Evolutionary conservation across 129 eudicot genomes (phyloP), one percentile per base, ranked within the genome.

Genomic region (Lactuca saligna): DNA sequence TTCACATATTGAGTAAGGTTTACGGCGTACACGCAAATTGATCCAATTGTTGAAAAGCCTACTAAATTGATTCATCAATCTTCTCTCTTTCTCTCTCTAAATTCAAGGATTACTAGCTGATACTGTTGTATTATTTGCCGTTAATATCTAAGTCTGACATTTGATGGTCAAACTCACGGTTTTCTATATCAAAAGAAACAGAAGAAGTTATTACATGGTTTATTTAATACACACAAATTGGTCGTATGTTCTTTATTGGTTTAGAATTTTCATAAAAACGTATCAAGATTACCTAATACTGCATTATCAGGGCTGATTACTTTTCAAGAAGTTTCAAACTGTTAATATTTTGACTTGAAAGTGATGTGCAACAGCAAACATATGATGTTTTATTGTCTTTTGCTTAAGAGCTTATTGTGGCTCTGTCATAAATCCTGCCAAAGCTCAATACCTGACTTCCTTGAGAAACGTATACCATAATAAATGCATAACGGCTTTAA

Each of bases 1-100:
- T 33, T 48, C 68, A 48, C 14, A 17, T 17, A 60, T 67, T 65
- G 80, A 61, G 80, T 76, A 17, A 69, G 58, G 62, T 39, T 61
- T 25, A 76, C 61, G 75, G 42, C 57, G 62, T 53, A 65, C 80
- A 68, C 75, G 66, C 63, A 41, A 61, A 32, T 76, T 63, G 38
- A 76, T 76, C 70, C 80, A 76, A 39, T 76, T 68, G 42, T 69
- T 76, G 53, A 61, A 41, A 46, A 61, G 70, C 70, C 62, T 69
- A 31, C 17, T 8, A 16, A 25, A 17, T 25, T 25, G 29, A 25
- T 25, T 25, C 29, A 25, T 25, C 29, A 25, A 25, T 25, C 29
- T 25, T 25, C 29, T 25, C 29, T 25, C 29, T 25, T 25, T 25
- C 29, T 25, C 29, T 25, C 29, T 25, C 29, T 25, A 25, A 25